Percentiles rank a stretch among this genome's conserved stretches.
These are phyloP conservation scores for Candida piceae DNA, from an alignment of 805 yeast species.

Conservation along the genomic window DNA sequence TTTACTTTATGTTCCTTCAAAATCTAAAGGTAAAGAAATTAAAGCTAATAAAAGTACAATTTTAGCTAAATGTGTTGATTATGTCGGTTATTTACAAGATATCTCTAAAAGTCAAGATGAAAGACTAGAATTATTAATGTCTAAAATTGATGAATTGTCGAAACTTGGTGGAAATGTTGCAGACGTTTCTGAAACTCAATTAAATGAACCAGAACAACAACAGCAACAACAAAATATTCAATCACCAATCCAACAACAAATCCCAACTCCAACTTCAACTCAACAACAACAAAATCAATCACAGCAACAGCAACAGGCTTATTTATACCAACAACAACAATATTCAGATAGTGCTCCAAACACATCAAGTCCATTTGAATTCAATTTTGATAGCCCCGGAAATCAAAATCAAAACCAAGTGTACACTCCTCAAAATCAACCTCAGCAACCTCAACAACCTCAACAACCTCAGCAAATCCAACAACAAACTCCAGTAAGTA, in stretches of 20 bases:
- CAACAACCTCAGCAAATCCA: constrained; percentile 1
- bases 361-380: constrained; percentile 9
- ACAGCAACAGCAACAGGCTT: constrained; percentile 2
- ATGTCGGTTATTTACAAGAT: constrained; percentile 59
- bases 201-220: neutral
- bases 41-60: constrained; percentile 83
- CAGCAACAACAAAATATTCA: neutral
- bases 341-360: constrained; percentile 2
- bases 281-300: constrained; percentile 1
- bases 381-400: constrained; percentile 11
- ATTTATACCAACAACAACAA: constrained; percentile 2
- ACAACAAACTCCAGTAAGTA: constrained; percentile 1
- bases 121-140: constrained; percentile 37
- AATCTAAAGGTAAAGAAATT: constrained; percentile 44
- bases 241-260: neutral
- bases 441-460: neutral
- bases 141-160: constrained; percentile 29
- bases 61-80: constrained; percentile 73
- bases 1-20: constrained; percentile 39
- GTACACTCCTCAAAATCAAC: too few relatives aligned
- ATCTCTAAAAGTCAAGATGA: constrained; percentile 54
- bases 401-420: too few relatives aligned
- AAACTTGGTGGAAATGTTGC: neutral
- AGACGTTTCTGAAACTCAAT: neutral
- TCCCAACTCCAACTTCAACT: neutral